Evolutionary conservation across 768 basidiomycete genomes (phyloP), one percentile per base, ranked within the genome.

Genomic region (Mycena galericulata): DNA sequence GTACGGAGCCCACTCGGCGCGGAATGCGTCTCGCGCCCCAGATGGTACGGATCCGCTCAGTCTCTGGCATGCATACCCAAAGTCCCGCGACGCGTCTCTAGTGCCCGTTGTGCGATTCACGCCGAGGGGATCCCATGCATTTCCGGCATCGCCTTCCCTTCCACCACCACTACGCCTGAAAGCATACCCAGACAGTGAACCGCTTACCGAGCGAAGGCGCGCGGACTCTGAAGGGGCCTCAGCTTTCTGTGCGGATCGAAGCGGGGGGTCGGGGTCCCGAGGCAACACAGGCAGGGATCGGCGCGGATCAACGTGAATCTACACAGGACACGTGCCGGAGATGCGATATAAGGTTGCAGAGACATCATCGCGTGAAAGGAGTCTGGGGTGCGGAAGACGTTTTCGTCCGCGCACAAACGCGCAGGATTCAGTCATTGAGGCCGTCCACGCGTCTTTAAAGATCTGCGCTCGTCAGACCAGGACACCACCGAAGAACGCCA

Each of bases 81-180:
- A 65, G 22, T 55, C 38, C 68, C 68, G 68, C 68, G 68, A 69
- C 68, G 50, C 68, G 68, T 69, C 68, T 69, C 68, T 69, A 29
- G 68, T 55, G 68, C 53, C 62, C 53, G 62, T 69, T 56, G 57
- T 46, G 68, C 22, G 62, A 55, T 49, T 6, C 57, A 47, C 7
- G 10, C 40, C 62, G 22, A 58, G 9, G 6, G 56, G 53, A 69
- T 65, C 45, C 68, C 68, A 50, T 65, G 68, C 68, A 65, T 69
- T 69, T 69, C 68, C 68, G 68, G 68, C 68, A 49, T 69, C 53
- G 68, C 62, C 68, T 69, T 69, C 68, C 68, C 58, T 69, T 69
- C 68, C 68, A 61, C 53, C 22, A 58, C 67, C 24, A 60, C 56
- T 41, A 50, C 66, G 62, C 55, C 4, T 43, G 49, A 61, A 69